These are phyloP conservation scores for Diaporthe citri DNA, from an alignment of 2,329 filamentous ascomycete species.

Conservation along the genomic window DNA sequence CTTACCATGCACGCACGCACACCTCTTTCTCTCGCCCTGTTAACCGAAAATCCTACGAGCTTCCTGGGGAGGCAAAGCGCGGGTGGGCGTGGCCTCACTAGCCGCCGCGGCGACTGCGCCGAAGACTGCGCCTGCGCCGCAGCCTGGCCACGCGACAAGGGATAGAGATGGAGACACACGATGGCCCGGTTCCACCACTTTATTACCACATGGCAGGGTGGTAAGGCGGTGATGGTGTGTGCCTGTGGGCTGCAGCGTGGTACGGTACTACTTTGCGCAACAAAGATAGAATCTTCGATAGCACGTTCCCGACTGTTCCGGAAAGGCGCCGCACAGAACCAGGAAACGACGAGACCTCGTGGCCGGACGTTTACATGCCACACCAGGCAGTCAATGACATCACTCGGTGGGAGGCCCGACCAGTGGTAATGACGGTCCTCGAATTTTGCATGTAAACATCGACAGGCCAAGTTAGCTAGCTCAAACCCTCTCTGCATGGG, in stretches of 20 bases:
- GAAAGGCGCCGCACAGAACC: neutral
- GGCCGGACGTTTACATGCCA: neutral
- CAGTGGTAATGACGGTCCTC: neutral
- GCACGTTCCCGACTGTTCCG: neutral
- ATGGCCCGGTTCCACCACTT: neutral
- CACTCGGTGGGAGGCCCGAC: neutral
- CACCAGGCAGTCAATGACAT: neutral
- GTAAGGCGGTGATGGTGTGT: neutral
- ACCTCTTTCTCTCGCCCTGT: neutral
- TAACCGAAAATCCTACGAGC: conserved; percentile 9
- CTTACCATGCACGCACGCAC: neutral
- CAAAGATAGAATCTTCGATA: conserved; percentile 26
- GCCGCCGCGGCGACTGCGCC: conserved; percentile 11
- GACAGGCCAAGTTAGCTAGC: conserved; percentile 9
- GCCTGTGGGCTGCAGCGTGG: neutral
- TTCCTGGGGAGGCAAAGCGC: neutral
- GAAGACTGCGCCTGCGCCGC: conserved; percentile 29
- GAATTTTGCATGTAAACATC: neutral
- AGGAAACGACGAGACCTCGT: neutral
- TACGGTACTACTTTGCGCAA: neutral
- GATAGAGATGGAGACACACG: neutral
- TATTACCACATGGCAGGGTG: conserved; percentile 6
- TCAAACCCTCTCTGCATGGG: neutral
- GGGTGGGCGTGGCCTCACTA: neutral
- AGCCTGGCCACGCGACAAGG: conserved; percentile 25